Evolutionary conservation across 129 eudicot genomes (phyloP).

Genomic region (Heracleum sosnowskyi): DNA sequence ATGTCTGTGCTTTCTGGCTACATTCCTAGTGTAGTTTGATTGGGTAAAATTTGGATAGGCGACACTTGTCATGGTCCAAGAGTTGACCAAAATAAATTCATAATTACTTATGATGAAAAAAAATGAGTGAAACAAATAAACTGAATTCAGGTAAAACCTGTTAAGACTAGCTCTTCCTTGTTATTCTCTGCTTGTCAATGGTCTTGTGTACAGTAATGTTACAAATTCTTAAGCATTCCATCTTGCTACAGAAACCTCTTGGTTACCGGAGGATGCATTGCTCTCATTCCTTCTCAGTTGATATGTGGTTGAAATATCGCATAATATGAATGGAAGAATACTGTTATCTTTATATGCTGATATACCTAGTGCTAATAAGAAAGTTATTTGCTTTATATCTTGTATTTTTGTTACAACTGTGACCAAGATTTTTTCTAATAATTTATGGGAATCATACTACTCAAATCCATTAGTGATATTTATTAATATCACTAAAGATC

Average conservation of each 20-base stretch:
- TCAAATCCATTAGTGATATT: no score
- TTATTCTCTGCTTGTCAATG: neutral
- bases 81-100: neutral
- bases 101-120: neutral
- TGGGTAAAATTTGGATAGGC: neutral
- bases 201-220: neutral
- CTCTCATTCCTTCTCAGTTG: neutral
- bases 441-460: neutral
- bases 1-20: neutral
- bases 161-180: neutral
- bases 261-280: neutral
- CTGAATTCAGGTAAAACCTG: neutral
- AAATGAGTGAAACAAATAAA: neutral
- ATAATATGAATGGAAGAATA: neutral
- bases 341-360: neutral
- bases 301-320: neutral
- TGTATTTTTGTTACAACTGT: neutral
- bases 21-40: neutral
- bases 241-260: neutral
- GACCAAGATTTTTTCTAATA: neutral
- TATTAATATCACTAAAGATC: no score
- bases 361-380: no score
- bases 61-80: neutral
- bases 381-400: neutral
- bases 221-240: neutral